These are phyloP conservation scores for Oryza meridionalis DNA, from an alignment of 176 grass and related monocot genomes.

Conservation along the genomic window DNA sequence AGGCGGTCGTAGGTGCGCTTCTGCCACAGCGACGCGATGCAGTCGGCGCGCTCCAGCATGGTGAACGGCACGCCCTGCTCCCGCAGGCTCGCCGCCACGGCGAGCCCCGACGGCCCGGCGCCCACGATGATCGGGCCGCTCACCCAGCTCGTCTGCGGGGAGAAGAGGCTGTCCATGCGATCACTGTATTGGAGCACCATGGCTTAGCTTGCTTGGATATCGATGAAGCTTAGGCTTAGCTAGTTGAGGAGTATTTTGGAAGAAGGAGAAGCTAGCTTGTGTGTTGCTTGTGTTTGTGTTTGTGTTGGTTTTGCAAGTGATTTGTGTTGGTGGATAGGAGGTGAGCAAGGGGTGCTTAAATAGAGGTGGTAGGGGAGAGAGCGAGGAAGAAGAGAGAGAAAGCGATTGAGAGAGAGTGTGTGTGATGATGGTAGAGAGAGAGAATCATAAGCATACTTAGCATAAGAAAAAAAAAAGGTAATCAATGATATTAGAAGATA, in stretches of 20 bases:
- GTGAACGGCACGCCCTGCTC: conserved; percentile 80
- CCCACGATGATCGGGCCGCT: conserved; percentile 87
- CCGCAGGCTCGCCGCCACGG: conserved; percentile 63
- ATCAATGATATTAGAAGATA: conserved; percentile 13
- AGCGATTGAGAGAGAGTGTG: not conserved
- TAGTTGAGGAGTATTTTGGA: not conserved
- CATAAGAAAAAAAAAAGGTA: not conserved
- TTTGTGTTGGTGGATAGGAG: conserved; percentile 51
- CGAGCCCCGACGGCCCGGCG: conserved; percentile 68
- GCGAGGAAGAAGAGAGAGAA: not conserved
- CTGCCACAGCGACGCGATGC: conserved; percentile 84
- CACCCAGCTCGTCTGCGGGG: conserved; percentile 51
- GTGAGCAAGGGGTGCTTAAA: conserved; percentile 44
- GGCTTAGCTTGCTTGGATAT: not conserved
- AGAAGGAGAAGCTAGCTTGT: conserved; percentile 24
- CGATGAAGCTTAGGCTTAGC: not conserved
- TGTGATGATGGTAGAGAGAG: not conserved
- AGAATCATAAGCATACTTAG: not conserved
- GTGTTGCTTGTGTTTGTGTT: not conserved
- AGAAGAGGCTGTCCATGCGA: conserved; percentile 59
- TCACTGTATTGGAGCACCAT: conserved; percentile 48
- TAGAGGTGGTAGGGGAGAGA: conserved; percentile 18
- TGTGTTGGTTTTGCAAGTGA: conserved; percentile 25
- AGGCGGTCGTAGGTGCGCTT: conserved; percentile 80
- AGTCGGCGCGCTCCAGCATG: conserved; percentile 66